A percentile compares a stretch with the other conserved stretches of the same genome.
phyloP scores from a whole-genome alignment of 139 green algal genomes.

The Choricystis sp. region DNA sequence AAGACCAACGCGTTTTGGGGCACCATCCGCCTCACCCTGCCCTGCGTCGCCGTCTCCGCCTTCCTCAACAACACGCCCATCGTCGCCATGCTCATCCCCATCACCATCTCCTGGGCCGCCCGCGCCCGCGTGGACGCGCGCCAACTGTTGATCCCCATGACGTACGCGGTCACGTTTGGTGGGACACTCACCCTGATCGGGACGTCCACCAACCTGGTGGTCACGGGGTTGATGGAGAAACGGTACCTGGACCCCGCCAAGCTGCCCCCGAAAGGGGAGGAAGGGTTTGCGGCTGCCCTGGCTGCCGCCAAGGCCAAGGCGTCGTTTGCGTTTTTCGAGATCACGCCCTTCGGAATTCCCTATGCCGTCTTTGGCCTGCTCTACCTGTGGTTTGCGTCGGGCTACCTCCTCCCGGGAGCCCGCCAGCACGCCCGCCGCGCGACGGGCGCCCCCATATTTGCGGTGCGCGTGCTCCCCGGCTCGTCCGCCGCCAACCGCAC shows the following conservation, averaged over 20 bases:
- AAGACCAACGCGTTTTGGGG: not conserved
- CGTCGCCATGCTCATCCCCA: conserved; percentile 36
- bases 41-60: conserved; percentile 32
- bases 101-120: conserved; percentile 24
- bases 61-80: conserved; percentile 74
- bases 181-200: conserved; percentile 66
- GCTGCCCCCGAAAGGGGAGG: too few species aligned
- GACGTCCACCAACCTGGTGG: conserved; percentile 66
- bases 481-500: conserved; percentile 2
- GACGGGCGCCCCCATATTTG: conserved; percentile 10
- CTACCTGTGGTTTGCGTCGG: conserved; percentile 9
- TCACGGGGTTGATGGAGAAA: conserved; percentile 19
- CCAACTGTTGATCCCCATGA: not conserved
- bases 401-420: conserved; percentile 8
- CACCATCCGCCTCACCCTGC: conserved; percentile 24
- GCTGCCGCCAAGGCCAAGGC: not conserved
- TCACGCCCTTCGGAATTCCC: conserved; percentile 32
- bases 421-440: conserved; percentile 4
- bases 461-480: conserved; percentile 11
- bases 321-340: conserved; percentile 28
- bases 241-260: not conserved
- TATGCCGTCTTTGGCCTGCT: conserved; percentile 16
- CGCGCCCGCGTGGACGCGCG: conserved; percentile 1
- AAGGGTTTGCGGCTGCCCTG: too few species aligned
- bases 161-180: conserved; percentile 50